These are phyloP conservation scores for Metschnikowia dekortorum DNA, from an alignment of 805 yeast genomes.

Conservation along the genomic window DNA sequence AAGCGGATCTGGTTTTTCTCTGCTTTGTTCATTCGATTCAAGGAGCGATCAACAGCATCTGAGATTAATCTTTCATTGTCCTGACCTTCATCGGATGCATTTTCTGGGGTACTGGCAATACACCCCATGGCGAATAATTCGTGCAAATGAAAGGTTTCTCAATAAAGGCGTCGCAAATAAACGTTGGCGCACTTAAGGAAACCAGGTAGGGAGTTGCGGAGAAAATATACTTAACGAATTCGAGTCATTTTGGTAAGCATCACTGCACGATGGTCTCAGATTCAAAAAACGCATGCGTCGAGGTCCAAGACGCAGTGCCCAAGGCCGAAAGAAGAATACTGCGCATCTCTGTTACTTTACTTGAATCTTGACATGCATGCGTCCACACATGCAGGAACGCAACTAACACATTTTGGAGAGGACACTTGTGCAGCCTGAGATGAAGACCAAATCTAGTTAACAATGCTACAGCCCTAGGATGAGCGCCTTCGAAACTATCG, in stretches of 20 bases:
- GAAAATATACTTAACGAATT: not conserved
- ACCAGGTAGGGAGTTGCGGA: not conserved
- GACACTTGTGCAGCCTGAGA: not conserved
- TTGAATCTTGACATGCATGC: not conserved
- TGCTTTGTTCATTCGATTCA: conserved; percentile 47
- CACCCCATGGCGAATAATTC: conserved; percentile 60
- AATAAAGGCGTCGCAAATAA: not conserved
- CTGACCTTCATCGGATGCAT: conserved; percentile 43
- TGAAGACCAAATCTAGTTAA: not conserved
- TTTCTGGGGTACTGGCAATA: conserved; percentile 44
- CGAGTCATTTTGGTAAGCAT: not conserved
- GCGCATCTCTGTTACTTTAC: not conserved
- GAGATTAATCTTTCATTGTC: conserved; percentile 51
- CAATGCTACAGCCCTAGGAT: not conserved
- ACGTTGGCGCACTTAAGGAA: not conserved
- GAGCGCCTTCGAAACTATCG: not conserved
- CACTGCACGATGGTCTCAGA: not conserved
- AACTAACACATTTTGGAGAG: not conserved
- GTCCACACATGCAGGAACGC: not conserved
- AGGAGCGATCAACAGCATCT: conserved; percentile 60
- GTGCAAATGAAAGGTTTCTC: not conserved
- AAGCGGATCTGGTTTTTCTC: conserved; percentile 63
- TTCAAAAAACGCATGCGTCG: conserved; percentile 1
- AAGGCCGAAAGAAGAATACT: not conserved
- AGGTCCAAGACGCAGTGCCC: not conserved